Evolutionary conservation across 1,284 basidiomycete genomes (phyloP).

Genomic region (Coniferiporia weirii): DNA sequence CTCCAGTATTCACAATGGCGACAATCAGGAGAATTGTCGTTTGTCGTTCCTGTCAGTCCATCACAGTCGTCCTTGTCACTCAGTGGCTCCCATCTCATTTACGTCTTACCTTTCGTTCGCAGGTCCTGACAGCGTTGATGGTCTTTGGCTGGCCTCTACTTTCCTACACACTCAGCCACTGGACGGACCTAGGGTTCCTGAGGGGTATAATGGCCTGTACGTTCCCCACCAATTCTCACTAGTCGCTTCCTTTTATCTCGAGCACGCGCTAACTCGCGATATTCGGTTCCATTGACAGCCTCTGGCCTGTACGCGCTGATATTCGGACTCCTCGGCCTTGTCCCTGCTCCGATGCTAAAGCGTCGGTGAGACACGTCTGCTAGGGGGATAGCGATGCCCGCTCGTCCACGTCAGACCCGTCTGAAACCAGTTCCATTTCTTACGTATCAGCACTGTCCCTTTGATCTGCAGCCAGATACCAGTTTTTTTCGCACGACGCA

Average conservation of each 20-base stretch:
- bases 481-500: no score
- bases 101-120: conserved; percentile 16
- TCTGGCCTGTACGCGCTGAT: conserved; percentile 61
- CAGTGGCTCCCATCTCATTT: conserved; percentile 40
- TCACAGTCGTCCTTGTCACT: conserved; percentile 36
- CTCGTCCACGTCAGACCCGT: no score
- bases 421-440: no score
- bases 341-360: conserved; percentile 54
- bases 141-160: conserved; percentile 64
- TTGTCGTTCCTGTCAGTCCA: conserved; percentile 24
- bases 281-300: conserved; percentile 33
- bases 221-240: conserved; percentile 20
- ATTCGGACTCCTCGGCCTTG: conserved; percentile 64
- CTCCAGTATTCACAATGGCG: conserved; percentile 60
- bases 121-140: conserved; percentile 57
- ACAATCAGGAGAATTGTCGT: conserved; percentile 31
- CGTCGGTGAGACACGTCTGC: conserved; percentile 20
- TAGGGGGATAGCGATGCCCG: background rate
- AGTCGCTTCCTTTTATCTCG: background rate
- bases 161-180: conserved; percentile 54
- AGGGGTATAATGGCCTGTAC: conserved; percentile 59
- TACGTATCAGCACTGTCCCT: no score
- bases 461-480: no score
- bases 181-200: conserved; percentile 58
- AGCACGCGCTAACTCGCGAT: background rate